These are phyloP conservation scores for Gracilaria domingensis DNA, from an alignment of 23 red algal species.

Conservation along the genomic window DNA sequence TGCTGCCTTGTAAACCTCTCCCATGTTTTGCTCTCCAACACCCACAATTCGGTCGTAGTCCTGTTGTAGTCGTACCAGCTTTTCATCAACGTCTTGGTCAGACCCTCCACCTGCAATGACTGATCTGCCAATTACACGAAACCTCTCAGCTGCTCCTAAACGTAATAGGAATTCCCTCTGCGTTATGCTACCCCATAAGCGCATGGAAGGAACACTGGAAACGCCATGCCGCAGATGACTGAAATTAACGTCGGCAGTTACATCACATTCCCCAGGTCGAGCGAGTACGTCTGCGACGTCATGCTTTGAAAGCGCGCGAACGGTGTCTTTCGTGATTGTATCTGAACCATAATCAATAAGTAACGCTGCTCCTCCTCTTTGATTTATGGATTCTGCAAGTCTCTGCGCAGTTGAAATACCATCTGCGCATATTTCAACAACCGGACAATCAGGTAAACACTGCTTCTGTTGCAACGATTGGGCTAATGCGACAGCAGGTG, in stretches of 20 bases:
- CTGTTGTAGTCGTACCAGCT: constrained; percentile 38
- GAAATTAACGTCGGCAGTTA: constrained; percentile 98
- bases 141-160: constrained; percentile 71
- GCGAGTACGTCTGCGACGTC: constrained; percentile 50
- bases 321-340: constrained; percentile 17
- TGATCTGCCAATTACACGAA: constrained; percentile 39
- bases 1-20: constrained; percentile 48
- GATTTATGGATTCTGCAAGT: constrained; percentile 11
- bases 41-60: constrained; percentile 66
- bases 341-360: constrained; percentile 88
- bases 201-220: constrained; percentile 20
- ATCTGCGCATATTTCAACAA: constrained; percentile 52
- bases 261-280: constrained; percentile 79
- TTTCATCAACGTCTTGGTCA: constrained; percentile 33
- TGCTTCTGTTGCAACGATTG: constrained; percentile 4
- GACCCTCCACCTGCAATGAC: background rate
- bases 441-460: background rate
- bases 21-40: constrained; percentile 51
- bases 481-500: constrained; percentile 67
- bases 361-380: constrained; percentile 68
- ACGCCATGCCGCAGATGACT: constrained; percentile 54
- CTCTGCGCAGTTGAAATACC: constrained; percentile 31
- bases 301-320: constrained; percentile 86
- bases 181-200: constrained; percentile 44
- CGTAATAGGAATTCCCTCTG: constrained; percentile 84